Base-by-base conservation (phyloP, 305 asterid genomes). In the Fraxinus ornus region DNA sequence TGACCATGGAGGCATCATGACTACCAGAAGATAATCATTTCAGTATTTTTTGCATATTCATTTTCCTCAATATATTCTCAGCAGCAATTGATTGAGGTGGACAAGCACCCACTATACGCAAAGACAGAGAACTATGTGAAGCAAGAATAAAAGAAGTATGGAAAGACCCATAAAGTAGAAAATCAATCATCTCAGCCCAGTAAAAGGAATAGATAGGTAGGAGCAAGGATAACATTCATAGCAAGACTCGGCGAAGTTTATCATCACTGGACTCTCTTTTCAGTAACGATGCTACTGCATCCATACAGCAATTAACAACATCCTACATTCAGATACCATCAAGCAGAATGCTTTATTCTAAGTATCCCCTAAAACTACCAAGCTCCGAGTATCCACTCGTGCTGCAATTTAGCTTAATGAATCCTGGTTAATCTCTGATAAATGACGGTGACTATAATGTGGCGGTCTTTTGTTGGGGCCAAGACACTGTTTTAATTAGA, bases 101-200 rank as follows among this genome's bases (percentile, higher is more conserved):
- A 86, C 55, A 81, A 84, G 79, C 88, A 82, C 85, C 82, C 73
- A 80, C 93, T 89, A 85, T 86, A 89, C 19, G 39, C 60, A 44
- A 84, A 85, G n/a, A 71, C 83, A 64, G 12, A 8, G 41, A 70
- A 55, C 26, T 57, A 72, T 21, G 47, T 5, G 12, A 78, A 12
- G 81, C 44, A 44, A 22, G 15, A 71, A 84, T 62, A 44, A 28
- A 75, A 77, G 26, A 75, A 47, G 55, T 30, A 37, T 37, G 3
- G 37, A 76, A 28, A 39, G 75, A 79, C 44, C 39, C 36, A 30
- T 30, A 30, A 30, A 30, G 72, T 41, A 74, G 55, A 83, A 78
- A 83, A 57, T 24, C 24, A 32, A 55, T 44, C 75, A 62, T 36
- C 19, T 80, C 74, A 68, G 36, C 26, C 4, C 24, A 7, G 49